Evolutionary conservation across 2,329 filamentous ascomycete genomes (phyloP).

Genomic region (Epichloe scottii): DNA sequence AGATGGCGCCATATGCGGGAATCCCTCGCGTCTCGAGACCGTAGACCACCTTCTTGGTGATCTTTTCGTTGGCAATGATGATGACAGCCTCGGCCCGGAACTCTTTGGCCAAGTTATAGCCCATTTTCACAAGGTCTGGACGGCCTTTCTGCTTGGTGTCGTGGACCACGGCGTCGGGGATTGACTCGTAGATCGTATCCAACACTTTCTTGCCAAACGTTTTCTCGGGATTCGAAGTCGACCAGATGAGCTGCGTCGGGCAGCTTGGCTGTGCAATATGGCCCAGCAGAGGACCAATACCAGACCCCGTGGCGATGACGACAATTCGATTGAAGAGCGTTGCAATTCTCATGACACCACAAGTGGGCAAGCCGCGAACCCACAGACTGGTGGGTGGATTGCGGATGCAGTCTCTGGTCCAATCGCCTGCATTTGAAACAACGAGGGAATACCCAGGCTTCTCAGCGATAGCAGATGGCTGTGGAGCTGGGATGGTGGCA

Average conservation of each 20-base stretch:
- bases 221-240: slow-evolving; percentile 44
- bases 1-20: slow-evolving; percentile 61
- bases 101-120: slow-evolving; percentile 40
- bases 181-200: slow-evolving; percentile 40
- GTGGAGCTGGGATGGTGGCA: slow-evolving; percentile 54
- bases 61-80: slow-evolving; percentile 56
- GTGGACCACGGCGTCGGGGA: slow-evolving; percentile 52
- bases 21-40: slow-evolving; percentile 54
- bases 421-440: slow-evolving; percentile 63
- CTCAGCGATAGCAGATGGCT: slow-evolving; percentile 14
- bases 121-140: slow-evolving; percentile 40
- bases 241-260: slow-evolving; percentile 55
- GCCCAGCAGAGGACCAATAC: slow-evolving; percentile 57
- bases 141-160: slow-evolving; percentile 50
- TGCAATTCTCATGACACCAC: slow-evolving; percentile 55
- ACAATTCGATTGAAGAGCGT: slow-evolving; percentile 53
- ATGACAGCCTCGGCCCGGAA: slow-evolving; percentile 57
- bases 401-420: slow-evolving; percentile 53
- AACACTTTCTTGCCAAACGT: slow-evolving; percentile 51
- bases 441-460: slow-evolving; percentile 50
- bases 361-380: slow-evolving; percentile 54
- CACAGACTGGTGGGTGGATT: slow-evolving; percentile 50
- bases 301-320: slow-evolving; percentile 59
- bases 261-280: slow-evolving; percentile 38
- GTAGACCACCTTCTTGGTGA: slow-evolving; percentile 58